Conservation (phyloP, 2,329 filamentous ascomycete genomes). For the Corinectria fuckeliana region DNA sequence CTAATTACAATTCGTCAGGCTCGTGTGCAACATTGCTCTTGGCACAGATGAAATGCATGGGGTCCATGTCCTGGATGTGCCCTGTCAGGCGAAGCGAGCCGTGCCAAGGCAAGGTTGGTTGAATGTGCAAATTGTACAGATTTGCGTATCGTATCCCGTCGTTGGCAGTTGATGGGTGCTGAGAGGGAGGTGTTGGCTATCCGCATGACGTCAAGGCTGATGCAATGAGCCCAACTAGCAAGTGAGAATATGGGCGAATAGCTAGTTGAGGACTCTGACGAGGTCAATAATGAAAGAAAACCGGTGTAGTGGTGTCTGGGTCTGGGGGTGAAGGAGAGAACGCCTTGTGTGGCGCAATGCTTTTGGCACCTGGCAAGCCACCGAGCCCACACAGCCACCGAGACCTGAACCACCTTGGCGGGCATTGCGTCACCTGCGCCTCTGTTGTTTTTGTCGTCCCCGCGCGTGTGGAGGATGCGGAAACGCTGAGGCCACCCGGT, state of each 20-base stretch:
- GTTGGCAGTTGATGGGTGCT: too few relatives aligned
- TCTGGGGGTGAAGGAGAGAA: background rate
- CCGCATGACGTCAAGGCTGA: too few relatives aligned
- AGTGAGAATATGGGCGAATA: too few relatives aligned
- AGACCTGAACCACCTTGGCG: too few relatives aligned
- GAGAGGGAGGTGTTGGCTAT: too few relatives aligned
- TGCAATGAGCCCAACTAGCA: too few relatives aligned
- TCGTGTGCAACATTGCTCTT: background rate
- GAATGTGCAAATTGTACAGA: too few relatives aligned
- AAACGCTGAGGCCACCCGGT: background rate
- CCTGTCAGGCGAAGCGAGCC: background rate
- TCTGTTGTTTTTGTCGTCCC: background rate
- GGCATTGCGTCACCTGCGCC: background rate
- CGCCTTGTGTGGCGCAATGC: slow-evolving; percentile 25
- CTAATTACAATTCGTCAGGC: background rate
- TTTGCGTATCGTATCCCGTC: too few relatives aligned
- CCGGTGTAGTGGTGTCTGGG: too few relatives aligned
- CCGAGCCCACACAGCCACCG: slow-evolving; percentile 2
- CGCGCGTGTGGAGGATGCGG: background rate
- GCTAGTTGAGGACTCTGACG: too few relatives aligned
- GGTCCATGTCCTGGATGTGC: background rate
- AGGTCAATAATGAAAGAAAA: too few relatives aligned
- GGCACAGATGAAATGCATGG: background rate
- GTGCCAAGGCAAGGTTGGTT: background rate
- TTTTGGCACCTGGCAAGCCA: background rate